A percentile compares a stretch with the other conserved stretches of the same genome.
Conservation (phyloP, 2,329 filamentous ascomycete genomes). For the Aspergillus neotritici region DNA sequence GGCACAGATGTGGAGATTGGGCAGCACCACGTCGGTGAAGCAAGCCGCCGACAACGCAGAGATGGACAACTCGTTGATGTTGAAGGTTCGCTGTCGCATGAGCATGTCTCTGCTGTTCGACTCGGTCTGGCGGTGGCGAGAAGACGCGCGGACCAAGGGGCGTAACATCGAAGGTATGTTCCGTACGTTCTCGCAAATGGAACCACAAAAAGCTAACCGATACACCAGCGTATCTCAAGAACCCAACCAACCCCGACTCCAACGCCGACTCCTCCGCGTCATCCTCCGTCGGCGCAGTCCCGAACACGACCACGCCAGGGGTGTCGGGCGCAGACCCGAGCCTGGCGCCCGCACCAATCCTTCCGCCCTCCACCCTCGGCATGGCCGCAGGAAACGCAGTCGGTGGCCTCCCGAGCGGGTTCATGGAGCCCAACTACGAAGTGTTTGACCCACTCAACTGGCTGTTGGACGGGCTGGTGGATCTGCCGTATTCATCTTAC, state of each 20-base stretch:
- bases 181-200: background rate
- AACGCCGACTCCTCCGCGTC: slow-evolving; percentile 66
- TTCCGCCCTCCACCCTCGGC: slow-evolving; percentile 29
- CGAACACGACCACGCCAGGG: slow-evolving; percentile 32
- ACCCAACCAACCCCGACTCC: slow-evolving; percentile 79
- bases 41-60: slow-evolving; percentile 24
- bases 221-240: slow-evolving; percentile 61
- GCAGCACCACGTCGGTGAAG: slow-evolving; percentile 29
- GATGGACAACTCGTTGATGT: slow-evolving; percentile 46
- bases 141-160: slow-evolving; percentile 62
- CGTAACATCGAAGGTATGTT: slow-evolving; percentile 66
- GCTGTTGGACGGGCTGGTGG: slow-evolving; percentile 81
- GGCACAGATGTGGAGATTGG: slow-evolving; percentile 58
- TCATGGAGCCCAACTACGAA: slow-evolving; percentile 68
- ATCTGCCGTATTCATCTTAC: slow-evolving; percentile 64
- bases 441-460: slow-evolving; percentile 91
- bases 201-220: slow-evolving; percentile 8
- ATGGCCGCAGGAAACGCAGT: slow-evolving; percentile 23
- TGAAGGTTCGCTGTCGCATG: slow-evolving; percentile 62
- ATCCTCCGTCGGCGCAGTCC: slow-evolving; percentile 48
- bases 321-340: slow-evolving; percentile 40
- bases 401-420: slow-evolving; percentile 41
- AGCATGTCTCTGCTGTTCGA: slow-evolving; percentile 64
- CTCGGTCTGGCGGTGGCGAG: slow-evolving; percentile 62
- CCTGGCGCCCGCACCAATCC: slow-evolving; percentile 34